Evolutionary conservation across 202 grass and related monocot species (phyloP).

Genomic region (Miscanthus sacchariflorus): DNA sequence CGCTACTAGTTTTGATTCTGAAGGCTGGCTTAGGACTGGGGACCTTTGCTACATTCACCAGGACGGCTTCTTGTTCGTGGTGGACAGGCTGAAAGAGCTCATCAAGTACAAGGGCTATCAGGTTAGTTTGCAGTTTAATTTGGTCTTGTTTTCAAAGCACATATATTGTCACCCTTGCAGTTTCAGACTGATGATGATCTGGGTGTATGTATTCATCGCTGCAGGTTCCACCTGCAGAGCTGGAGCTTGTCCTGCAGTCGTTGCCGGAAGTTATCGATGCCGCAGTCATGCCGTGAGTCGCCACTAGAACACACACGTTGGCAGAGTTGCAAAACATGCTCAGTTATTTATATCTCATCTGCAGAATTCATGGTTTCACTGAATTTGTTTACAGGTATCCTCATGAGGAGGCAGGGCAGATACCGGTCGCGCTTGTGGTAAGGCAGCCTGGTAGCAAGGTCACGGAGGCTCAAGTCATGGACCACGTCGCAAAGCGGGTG

Average conservation of each 20-base stretch:
- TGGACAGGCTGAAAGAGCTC: conserved; percentile 83
- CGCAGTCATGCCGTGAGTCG: conserved; percentile 76
- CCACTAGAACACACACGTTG: neutral
- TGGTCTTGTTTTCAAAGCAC: neutral
- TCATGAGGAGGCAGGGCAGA: conserved; percentile 79
- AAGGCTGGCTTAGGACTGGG: conserved; percentile 78
- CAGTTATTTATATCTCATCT: neutral
- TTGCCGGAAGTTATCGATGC: conserved; percentile 62
- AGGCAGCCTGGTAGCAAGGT: conserved; percentile 63
- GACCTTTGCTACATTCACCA: conserved; percentile 80
- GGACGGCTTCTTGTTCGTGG: conserved; percentile 71
- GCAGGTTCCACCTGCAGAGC: conserved; percentile 87
- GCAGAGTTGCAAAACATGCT: neutral
- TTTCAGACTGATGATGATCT: neutral
- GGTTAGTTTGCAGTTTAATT: conserved; percentile 27
- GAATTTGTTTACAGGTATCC: conserved; percentile 51
- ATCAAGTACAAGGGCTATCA: conserved; percentile 89
- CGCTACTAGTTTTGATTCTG: conserved; percentile 46
- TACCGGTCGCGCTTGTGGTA: conserved; percentile 75
- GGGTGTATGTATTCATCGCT: neutral
- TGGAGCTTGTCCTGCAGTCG: conserved; percentile 73
- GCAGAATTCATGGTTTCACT: neutral
- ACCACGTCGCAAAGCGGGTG: conserved; percentile 70
- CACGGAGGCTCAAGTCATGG: conserved; percentile 66
- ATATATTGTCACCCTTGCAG: neutral